A percentile compares a stretch with the other conserved stretches of the same genome.
These are phyloP conservation scores for Colletotrichum godetiae DNA, from an alignment of 2,329 filamentous ascomycete genomes.

Conservation along the genomic window DNA sequence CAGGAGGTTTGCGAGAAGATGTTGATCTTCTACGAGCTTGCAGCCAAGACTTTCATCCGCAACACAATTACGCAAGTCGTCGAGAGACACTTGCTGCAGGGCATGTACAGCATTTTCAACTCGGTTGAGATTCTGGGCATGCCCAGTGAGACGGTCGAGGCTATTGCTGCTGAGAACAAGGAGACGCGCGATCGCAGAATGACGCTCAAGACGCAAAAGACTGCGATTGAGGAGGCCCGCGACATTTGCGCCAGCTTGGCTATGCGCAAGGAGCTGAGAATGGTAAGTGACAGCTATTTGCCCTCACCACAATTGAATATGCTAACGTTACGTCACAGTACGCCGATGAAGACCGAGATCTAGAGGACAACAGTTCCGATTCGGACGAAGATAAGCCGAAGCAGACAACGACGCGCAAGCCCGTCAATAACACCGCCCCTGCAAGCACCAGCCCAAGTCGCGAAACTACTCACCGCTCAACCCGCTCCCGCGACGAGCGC, in stretches of 20 bases:
- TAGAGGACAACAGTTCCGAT: slow-evolving; percentile 42
- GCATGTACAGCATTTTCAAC: slow-evolving; percentile 64
- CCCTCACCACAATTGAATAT: neutral
- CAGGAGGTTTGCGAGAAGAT: slow-evolving; percentile 67
- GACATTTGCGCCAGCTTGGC: slow-evolving; percentile 61
- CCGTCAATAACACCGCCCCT: slow-evolving; percentile 3
- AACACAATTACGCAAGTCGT: slow-evolving; percentile 65
- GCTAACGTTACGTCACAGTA: slow-evolving; percentile 35
- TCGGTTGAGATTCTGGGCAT: slow-evolving; percentile 62
- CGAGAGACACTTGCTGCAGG: slow-evolving; percentile 62
- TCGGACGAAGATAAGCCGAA: slow-evolving; percentile 39
- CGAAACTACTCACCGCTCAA: slow-evolving; percentile 4
- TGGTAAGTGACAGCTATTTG: slow-evolving; percentile 22
- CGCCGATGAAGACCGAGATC: slow-evolving; percentile 41
- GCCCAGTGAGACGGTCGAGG: slow-evolving; percentile 56
- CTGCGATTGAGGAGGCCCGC: slow-evolving; percentile 62
- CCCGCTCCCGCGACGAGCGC: slow-evolving; percentile 25
- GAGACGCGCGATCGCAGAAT: slow-evolving; percentile 62
- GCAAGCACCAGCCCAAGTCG: slow-evolving; percentile 18
- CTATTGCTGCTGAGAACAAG: slow-evolving; percentile 64
- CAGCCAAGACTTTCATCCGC: slow-evolving; percentile 62
- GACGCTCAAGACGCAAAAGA: slow-evolving; percentile 59
- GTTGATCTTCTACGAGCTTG: slow-evolving; percentile 66
- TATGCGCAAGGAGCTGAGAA: slow-evolving; percentile 62
- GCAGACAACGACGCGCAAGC: slow-evolving; percentile 23